Base-by-base conservation (phyloP, 2,329 filamentous ascomycete genomes). In the Neonectria neomacrospora region DNA sequence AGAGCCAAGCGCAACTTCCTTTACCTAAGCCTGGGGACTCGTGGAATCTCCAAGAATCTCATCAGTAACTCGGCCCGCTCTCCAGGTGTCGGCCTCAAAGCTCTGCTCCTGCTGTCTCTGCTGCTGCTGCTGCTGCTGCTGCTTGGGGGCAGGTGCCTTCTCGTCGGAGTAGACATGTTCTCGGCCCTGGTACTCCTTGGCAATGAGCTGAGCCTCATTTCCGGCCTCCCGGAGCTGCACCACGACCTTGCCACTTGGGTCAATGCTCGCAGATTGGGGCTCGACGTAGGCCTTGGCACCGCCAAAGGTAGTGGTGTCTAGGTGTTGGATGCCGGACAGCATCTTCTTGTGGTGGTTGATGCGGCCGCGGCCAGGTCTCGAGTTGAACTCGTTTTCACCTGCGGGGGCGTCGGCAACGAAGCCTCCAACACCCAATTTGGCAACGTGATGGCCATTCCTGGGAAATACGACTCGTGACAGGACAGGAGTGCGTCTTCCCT, bases 251-350 rank as follows among this genome's bases (percentile, higher is more conserved):
- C 87, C 87, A 52, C 76, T 79, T 2, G 85, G 80, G 71, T 86
- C 82, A 53, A 86, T 72, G 63, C 74, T 78, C 37, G 83, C 83
- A 9, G 74, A 76, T 22, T 74, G 65, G 3, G 84, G 77, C 58
- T 82, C 79, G 41, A 86, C 80, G 71, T 82, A 87, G 7, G 84
- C 68, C 79, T 89, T 89, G 64, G 81, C 77, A 37, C 87, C 87
- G 60, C 87, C 87, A 30, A 69, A 69, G 3, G 81, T 78, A 9
- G 75, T 75, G 4, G 83, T 81, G 64, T 88, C 83, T 41, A 87
- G 77, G 30, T 77, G 72, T 45, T 71, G 71, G 39, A 85, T 76
- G 44, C 78, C 78, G 16, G 74, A 66, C 37, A 77, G 70, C 69
- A 74, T 69, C 45, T 65, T 68, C 62, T 66, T 75, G 61, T 66